Percentiles rank a stretch among this genome's conserved stretches.
These are phyloP conservation scores for Rhodotorula babjevae DNA, from an alignment of 768 basidiomycete species.

Conservation along the genomic window DNA sequence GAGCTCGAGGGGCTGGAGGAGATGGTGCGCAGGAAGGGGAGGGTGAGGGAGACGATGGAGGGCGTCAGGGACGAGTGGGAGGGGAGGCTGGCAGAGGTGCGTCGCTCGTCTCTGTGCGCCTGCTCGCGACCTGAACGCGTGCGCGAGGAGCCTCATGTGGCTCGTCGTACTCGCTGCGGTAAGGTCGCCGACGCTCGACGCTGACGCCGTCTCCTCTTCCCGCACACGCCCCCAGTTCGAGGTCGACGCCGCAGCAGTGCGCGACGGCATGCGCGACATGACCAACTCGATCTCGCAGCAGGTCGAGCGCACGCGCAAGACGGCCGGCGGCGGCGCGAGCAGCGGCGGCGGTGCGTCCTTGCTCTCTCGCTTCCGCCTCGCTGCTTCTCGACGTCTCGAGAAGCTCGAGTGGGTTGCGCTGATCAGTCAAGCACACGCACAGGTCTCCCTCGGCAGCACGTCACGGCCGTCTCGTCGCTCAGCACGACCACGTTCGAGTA, in stretches of 20 bases:
- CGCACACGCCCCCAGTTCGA: constrained; percentile 57
- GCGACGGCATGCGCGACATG: constrained; percentile 31
- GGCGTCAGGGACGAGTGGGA: constrained; percentile 18
- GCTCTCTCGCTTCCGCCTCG: not conserved
- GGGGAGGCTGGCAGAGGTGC: constrained; percentile 18
- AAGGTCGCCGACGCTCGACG: not conserved
- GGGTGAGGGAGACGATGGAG: constrained; percentile 4
- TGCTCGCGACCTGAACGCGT: not conserved
- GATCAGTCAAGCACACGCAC: not conserved
- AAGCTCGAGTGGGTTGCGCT: not conserved
- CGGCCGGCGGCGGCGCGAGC: not conserved
- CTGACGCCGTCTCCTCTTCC: not conserved
- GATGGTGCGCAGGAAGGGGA: not conserved
- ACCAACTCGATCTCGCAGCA: constrained; percentile 2
- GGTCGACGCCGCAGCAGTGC: constrained; percentile 53
- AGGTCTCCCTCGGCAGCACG: constrained; percentile 77
- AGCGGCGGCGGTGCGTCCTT: constrained; percentile 5
- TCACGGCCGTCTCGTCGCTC: constrained; percentile 60
- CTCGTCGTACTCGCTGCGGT: too few relatives aligned
- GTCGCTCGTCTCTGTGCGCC: not conserved
- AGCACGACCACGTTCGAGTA: constrained; percentile 94
- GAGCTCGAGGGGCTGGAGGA: not conserved
- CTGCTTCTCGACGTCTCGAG: not conserved
- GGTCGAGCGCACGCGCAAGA: constrained; percentile 16
- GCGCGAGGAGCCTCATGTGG: not conserved